A percentile compares a stretch with the other conserved stretches of the same genome.
Evolutionary conservation across 495 filamentous ascomycete species (phyloP).

Genomic region (Pyrenula massariospora): DNA sequence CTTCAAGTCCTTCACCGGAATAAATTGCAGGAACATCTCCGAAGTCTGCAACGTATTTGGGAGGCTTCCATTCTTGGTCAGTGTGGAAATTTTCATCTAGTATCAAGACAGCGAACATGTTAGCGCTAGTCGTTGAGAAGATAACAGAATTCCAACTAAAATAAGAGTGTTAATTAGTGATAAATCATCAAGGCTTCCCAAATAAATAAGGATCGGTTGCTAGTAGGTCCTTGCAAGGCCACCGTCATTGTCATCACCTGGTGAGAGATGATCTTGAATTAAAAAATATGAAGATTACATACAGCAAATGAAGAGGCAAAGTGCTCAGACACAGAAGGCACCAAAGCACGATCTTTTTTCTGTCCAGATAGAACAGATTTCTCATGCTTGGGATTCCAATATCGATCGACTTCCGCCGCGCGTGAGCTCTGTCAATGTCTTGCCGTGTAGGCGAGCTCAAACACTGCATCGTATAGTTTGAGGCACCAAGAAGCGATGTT

Average conservation of each 20-base stretch:
- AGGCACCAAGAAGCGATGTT: constrained; percentile 24
- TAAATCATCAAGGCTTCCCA: neutral
- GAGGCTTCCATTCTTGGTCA: neutral
- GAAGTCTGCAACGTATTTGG: no score
- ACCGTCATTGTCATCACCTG: neutral
- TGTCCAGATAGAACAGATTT: constrained; percentile 29
- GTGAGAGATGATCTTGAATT: neutral
- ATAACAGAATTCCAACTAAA: constrained; percentile 20
- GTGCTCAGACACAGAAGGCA: constrained; percentile 11
- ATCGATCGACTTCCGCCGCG: constrained; percentile 34
- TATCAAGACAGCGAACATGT: constrained; percentile 19
- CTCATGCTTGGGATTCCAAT: constrained; percentile 38
- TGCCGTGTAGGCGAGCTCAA: constrained; percentile 38
- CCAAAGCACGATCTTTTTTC: constrained; percentile 22
- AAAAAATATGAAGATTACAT: constrained; percentile 2
- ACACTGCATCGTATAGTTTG: constrained; percentile 30
- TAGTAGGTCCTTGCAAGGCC: neutral
- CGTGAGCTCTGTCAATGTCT: constrained; percentile 37
- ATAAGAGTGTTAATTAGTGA: neutral
- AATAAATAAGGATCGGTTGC: neutral
- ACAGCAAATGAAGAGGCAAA: constrained; percentile 4
- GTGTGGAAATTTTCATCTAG: constrained; percentile 15
- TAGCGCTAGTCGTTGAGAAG: constrained; percentile 24
- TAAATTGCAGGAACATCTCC: no score
- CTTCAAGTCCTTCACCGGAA: neutral